A percentile compares a stretch with the other conserved stretches of the same genome.
Conservation (phyloP, 1,139 yeast species). For the Tardiomyces blankii region DNA sequence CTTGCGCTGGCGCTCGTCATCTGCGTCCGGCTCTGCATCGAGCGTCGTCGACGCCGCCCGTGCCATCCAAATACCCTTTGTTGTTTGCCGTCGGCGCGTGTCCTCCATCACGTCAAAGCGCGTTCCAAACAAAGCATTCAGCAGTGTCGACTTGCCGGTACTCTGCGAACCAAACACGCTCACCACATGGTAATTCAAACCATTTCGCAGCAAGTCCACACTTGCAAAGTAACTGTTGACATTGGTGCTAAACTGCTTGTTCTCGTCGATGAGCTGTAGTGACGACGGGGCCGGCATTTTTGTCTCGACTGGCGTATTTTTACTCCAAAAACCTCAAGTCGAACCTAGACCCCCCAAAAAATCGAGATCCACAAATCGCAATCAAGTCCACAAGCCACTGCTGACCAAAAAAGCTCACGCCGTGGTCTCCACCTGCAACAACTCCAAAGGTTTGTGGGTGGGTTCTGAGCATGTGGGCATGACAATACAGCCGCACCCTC, state of each 20-base stretch:
- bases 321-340: too few relatives aligned
- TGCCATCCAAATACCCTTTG: slow-evolving; percentile 93
- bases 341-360: too few relatives aligned
- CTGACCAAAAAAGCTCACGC: too few relatives aligned
- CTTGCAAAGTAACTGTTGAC: slow-evolving; percentile 27
- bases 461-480: too few relatives aligned
- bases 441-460: too few relatives aligned
- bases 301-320: neutral
- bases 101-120: slow-evolving; percentile 92
- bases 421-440: too few relatives aligned
- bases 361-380: too few relatives aligned
- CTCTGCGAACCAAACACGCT: slow-evolving; percentile 97
- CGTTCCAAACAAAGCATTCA: slow-evolving; percentile 78
- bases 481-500: too few relatives aligned
- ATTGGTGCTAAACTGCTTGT: slow-evolving; percentile 43
- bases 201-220: slow-evolving; percentile 34
- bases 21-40: neutral
- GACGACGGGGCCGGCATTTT: neutral
- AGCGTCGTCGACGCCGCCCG: slow-evolving; percentile 21
- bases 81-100: slow-evolving; percentile 59
- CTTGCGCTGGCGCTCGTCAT: neutral
- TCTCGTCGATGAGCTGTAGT: slow-evolving; percentile 65
- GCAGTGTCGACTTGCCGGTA: slow-evolving; percentile 87
- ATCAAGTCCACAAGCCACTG: too few relatives aligned
- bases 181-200: slow-evolving; percentile 75